These are phyloP conservation scores for Fusarium compactum DNA, from an alignment of 2,329 filamentous ascomycete genomes.

Conservation along the genomic window DNA sequence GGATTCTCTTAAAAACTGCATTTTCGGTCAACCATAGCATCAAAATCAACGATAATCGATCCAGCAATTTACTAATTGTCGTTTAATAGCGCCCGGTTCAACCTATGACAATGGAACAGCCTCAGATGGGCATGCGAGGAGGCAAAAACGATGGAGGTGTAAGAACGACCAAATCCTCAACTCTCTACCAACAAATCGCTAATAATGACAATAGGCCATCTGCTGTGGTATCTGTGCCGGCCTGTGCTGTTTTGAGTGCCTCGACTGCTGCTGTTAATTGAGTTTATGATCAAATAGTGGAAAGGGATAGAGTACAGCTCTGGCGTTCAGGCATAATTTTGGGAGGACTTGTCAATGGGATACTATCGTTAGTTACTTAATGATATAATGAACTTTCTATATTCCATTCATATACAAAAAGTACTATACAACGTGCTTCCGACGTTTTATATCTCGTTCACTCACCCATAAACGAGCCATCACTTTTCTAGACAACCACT, in stretches of 20 bases:
- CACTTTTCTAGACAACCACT: slow-evolving; percentile 49
- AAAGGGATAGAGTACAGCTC: slow-evolving; percentile 5
- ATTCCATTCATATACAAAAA: slow-evolving; percentile 2
- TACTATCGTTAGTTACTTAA: slow-evolving; percentile 5
- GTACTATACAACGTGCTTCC: background rate
- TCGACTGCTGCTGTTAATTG: slow-evolving; percentile 51
- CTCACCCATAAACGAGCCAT: background rate
- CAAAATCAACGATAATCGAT: background rate
- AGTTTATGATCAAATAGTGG: background rate
- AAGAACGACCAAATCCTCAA: slow-evolving; percentile 23
- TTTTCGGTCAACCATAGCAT: background rate
- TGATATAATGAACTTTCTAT: slow-evolving; percentile 20
- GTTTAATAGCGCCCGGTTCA: slow-evolving; percentile 49
- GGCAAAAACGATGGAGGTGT: slow-evolving; percentile 54
- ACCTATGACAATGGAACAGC: slow-evolving; percentile 51
- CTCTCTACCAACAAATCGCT: background rate
- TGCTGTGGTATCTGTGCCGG: slow-evolving; percentile 58
- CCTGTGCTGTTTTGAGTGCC: slow-evolving; percentile 56
- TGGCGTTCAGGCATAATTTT: slow-evolving; percentile 43
- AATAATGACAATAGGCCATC: slow-evolving; percentile 49
- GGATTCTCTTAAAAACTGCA: background rate
- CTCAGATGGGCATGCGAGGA: slow-evolving; percentile 50
- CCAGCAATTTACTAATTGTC: background rate
- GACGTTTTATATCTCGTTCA: background rate
- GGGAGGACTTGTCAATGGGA: slow-evolving; percentile 1